These are phyloP conservation scores for Epichloe elymi DNA, from an alignment of 2,329 filamentous ascomycete genomes.

Conservation along the genomic window DNA sequence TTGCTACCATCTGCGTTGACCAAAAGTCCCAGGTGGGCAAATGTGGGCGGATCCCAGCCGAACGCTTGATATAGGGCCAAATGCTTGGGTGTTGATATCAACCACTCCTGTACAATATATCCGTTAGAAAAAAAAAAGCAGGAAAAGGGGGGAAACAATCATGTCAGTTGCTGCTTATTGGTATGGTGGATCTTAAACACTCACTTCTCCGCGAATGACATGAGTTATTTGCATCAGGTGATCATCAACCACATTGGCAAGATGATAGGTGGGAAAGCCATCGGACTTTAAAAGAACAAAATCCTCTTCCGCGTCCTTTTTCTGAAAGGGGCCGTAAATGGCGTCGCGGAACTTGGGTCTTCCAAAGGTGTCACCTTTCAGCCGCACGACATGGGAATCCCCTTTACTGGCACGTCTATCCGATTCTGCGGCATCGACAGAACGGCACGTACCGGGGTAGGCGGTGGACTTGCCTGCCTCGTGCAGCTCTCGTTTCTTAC, in stretches of 20 bases:
- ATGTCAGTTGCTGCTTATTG: not conserved
- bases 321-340: slow-evolving; percentile 59
- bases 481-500: slow-evolving; percentile 50
- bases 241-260: slow-evolving; percentile 95
- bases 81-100: slow-evolving; percentile 76
- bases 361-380: slow-evolving; percentile 43
- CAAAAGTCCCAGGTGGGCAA: slow-evolving; percentile 69
- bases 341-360: slow-evolving; percentile 60
- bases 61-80: slow-evolving; percentile 63
- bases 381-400: slow-evolving; percentile 63
- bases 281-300: slow-evolving; percentile 86
- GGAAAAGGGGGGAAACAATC: not conserved
- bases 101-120: slow-evolving; percentile 58
- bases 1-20: slow-evolving; percentile 58
- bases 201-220: slow-evolving; percentile 74
- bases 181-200: slow-evolving; percentile 11
- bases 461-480: slow-evolving; percentile 29
- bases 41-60: slow-evolving; percentile 58
- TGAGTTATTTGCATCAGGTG: slow-evolving; percentile 93
- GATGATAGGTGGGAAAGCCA: slow-evolving; percentile 87
- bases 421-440: slow-evolving; percentile 53
- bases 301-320: slow-evolving; percentile 52
- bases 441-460: slow-evolving; percentile 56
- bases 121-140: not conserved
- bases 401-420: slow-evolving; percentile 54